Evolutionary conservation across 345 rosid species (phyloP), one percentile per base, ranked within the genome.

Genomic region (Sonneratia alba): DNA sequence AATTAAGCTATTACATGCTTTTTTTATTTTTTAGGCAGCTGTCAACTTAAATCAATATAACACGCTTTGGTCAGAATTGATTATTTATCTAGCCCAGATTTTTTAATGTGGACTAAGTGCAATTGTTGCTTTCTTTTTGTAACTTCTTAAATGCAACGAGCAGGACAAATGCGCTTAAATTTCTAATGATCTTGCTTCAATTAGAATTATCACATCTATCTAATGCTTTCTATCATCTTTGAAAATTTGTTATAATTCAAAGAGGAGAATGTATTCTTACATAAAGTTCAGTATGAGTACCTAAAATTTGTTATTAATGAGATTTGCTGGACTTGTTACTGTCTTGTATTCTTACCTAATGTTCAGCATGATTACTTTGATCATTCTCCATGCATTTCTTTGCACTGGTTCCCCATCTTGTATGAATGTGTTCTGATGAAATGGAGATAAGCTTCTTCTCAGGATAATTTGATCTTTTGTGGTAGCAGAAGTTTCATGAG

Each of bases 401-500:
- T 76, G 36, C 74, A 55, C 79, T 92, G 99, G 88, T 96, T 71
- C 98, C 98, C 68, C 97, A 95, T 66, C 82, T 96, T 77, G 99
- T 92, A 74, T 87, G 95, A 79, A 82, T 96, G 99, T 98, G 92
- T 81, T 92, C 99, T 37, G 75, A 89, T 87, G 99, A 96, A 78
- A 96, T 96, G 99, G 96, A 92, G 92, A 97, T 88, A 61, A 40
- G 36, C 34, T 4, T 19, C 53, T 67, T 22, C 34, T 42, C 4
- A 5, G 34, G 32, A n/a, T 67, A 14, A 37, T 6, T 7, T 66
- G 16, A 38, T 40, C 53, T 67, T 55, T 70, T 47, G 6, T 49
- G 22, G 12, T 49, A 27, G 51, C 16, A 18, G 37, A 69, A 69
- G 3, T 69, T 47, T 27, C 22, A 22, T 3, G 34, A 67, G 15